Conservation (phyloP, 495 filamentous ascomycete species). For the Penicillium cinerascens region DNA sequence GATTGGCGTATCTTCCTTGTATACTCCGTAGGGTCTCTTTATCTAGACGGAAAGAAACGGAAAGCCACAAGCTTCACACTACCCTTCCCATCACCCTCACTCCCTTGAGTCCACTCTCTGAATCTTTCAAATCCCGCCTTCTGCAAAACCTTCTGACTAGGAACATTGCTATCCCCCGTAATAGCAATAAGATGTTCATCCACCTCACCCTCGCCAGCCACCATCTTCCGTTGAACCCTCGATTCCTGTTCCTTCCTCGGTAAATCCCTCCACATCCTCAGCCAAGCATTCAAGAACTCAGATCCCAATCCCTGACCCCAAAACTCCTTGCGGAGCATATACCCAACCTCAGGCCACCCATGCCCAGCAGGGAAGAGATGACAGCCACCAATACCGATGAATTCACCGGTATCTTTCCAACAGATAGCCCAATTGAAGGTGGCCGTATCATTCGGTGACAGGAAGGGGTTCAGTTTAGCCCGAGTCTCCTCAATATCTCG, state of each 20-base stretch:
- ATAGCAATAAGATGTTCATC: constrained; percentile 35
- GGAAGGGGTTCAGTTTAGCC: constrained; percentile 23
- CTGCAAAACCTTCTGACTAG: constrained; percentile 34
- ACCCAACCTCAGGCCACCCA: constrained; percentile 43
- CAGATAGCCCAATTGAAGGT: constrained; percentile 42
- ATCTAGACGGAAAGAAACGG: neutral
- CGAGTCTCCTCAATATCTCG: constrained; percentile 29
- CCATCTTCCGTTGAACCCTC: constrained; percentile 15
- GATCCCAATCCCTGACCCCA: constrained; percentile 47
- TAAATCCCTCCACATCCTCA: constrained; percentile 34
- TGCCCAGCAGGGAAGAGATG: constrained; percentile 11
- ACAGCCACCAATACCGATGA: constrained; percentile 18
- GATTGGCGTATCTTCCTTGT: neutral
- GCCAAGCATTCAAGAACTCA: constrained; percentile 42
- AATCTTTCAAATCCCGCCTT: constrained; percentile 39
- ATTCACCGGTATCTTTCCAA: constrained; percentile 16
- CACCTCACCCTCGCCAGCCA: constrained; percentile 8
- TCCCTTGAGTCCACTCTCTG: constrained; percentile 3
- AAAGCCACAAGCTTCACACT: neutral
- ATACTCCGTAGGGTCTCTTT: neutral
- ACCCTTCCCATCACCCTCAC: neutral
- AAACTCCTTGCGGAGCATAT: constrained; percentile 39
- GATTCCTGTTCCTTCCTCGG: constrained; percentile 33
- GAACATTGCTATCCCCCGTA: constrained; percentile 26
- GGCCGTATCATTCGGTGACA: constrained; percentile 25